These are phyloP conservation scores for Pseudomicrostroma phylloplanum DNA, from an alignment of 1,284 basidiomycete species.

Conservation along the genomic window DNA sequence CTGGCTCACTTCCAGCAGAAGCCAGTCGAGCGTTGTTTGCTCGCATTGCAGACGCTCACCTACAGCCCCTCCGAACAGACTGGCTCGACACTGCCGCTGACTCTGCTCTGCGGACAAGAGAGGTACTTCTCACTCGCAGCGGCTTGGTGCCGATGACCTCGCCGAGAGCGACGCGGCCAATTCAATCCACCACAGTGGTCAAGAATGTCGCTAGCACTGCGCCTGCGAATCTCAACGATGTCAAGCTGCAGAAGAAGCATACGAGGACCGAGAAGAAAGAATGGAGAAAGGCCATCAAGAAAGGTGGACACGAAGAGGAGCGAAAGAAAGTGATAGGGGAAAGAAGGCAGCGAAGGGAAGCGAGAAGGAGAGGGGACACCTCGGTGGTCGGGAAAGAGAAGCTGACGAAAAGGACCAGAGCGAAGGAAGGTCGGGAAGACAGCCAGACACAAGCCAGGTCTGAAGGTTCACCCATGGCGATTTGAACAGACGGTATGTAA, in stretches of 20 bases:
- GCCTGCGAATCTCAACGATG: constrained; percentile 20
- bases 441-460: too few species aligned
- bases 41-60: background rate
- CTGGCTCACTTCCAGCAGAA: background rate
- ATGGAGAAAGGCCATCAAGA: background rate
- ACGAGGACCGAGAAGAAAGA: constrained; percentile 12
- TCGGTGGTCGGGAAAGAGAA: background rate
- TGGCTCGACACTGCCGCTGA: constrained; percentile 22
- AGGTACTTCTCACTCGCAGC: background rate
- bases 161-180: background rate
- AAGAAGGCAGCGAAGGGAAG: background rate
- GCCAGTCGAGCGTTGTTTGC: constrained; percentile 9
- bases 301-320: background rate
- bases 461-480: too few species aligned
- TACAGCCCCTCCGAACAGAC: constrained; percentile 12
- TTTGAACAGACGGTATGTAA: too few species aligned
- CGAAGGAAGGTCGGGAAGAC: too few species aligned
- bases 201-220: constrained; percentile 16
- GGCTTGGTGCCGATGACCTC: background rate
- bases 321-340: background rate
- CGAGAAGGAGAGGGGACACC: background rate
- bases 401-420: background rate
- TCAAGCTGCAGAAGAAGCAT: constrained; percentile 18
- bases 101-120: constrained; percentile 10
- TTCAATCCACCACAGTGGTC: constrained; percentile 17